Base-by-base conservation (phyloP, 331 rosid species). In the Acacia concinna region DNA sequence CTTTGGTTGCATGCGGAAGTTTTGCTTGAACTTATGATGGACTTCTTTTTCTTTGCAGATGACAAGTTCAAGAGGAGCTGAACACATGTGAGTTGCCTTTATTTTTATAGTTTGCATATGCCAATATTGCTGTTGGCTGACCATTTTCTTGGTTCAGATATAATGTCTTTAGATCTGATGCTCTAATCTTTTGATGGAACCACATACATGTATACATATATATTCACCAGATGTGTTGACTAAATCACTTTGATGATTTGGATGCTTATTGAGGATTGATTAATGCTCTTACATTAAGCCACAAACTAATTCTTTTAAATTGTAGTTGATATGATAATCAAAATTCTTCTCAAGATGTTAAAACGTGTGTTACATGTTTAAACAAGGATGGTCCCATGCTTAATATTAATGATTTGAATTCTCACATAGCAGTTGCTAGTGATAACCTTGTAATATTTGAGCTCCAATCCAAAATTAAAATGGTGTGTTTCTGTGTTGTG, bases 51-150 rank as follows among this genome's bases (percentile, higher is more conserved):
- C 32, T 73, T 80, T 82, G 77, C 90, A 92, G 97, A 90, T 64
- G 78, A 82, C 82, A 57, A 83, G 84, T 62, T 79, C 88, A 66
- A 76, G 90, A 79, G 94, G 82, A 34, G 71, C 35, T 80, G 97
- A 85, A 83, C 80, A 75, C 18, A 78, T 85, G 98, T 92, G 86
- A 87, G 92, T 59, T 83, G 34, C 75, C 70, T 8, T 79, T 77
- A 78, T 73, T 76, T 73, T 65, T 68, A 62, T 71, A 30, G 57
- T 70, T 47, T 80, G 30, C 49, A 49, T 32, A 57, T 73, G 66
- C 49, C 43, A 31, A 12, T 66, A n/a, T 82, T 38, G 56, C 9
- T 73, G 32, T 37, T 70, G 38, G 54, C 71, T 76, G 43, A 14
- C 17, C 64, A 51, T 28, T 34, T 37, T 77, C 52, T 76, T 38